Evolutionary conservation across 176 grass and related monocot genomes (phyloP).

Genomic region (Eleusine indica): DNA sequence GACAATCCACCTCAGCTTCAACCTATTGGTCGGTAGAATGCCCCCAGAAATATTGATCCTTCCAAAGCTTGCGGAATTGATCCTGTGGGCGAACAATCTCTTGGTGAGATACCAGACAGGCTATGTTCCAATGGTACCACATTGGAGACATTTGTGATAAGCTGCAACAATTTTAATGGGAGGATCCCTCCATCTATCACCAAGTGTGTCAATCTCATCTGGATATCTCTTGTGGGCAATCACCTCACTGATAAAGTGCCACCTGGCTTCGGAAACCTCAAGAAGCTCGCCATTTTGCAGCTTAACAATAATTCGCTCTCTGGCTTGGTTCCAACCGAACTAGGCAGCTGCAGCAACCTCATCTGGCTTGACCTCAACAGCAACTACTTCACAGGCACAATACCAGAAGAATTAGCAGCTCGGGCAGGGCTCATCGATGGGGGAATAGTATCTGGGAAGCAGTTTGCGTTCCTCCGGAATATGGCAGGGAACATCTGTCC

Average conservation of each 20-base stretch:
- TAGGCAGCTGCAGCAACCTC: slow-evolving; percentile 54
- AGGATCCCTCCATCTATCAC: not conserved
- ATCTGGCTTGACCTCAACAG: slow-evolving; percentile 66
- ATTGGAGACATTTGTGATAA: not conserved
- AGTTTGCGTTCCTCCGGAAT: slow-evolving; percentile 53
- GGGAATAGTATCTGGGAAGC: slow-evolving; percentile 51
- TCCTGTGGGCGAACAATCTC: not conserved
- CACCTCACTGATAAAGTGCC: not conserved
- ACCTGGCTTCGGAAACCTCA: slow-evolving; percentile 51
- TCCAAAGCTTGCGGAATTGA: not conserved
- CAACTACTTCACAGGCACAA: slow-evolving; percentile 45
- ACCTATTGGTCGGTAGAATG: too few relatives aligned
- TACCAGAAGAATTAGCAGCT: slow-evolving; percentile 44
- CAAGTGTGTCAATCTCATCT: not conserved
- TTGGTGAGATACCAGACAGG: not conserved
- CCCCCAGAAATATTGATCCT: not conserved
- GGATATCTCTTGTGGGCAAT: not conserved
- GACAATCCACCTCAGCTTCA: not conserved
- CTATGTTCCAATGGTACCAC: too few relatives aligned
- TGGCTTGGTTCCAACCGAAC: slow-evolving; percentile 34
- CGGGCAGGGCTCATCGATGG: slow-evolving; percentile 42
- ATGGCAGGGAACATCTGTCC: not conserved
- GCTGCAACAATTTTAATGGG: not conserved
- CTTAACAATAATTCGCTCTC: slow-evolving; percentile 50
- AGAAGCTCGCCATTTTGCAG: slow-evolving; percentile 66